phyloP scores from a whole-genome alignment of 2,329 filamentous ascomycete species.

The Aciculosporium take region DNA sequence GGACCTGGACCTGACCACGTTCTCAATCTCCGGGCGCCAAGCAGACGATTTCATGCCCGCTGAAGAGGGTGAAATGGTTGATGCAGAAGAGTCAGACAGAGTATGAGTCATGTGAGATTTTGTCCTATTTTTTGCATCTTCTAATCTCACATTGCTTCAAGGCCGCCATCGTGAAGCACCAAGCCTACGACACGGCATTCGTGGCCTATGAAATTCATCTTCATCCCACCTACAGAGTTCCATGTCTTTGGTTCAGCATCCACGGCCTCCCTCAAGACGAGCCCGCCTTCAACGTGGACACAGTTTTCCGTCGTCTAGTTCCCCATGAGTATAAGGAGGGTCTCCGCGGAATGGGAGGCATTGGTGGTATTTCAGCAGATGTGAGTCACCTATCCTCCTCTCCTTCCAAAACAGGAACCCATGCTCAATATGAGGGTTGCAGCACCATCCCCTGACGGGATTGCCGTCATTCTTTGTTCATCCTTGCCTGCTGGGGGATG shows the following conservation, averaged over 20 bases:
- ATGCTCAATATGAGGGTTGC: slow-evolving; percentile 24
- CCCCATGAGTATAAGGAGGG: slow-evolving; percentile 48
- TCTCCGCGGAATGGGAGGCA: slow-evolving; percentile 45
- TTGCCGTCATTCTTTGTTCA: slow-evolving; percentile 80
- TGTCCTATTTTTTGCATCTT: slow-evolving; percentile 2
- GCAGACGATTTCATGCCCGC: slow-evolving; percentile 10
- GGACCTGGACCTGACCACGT: slow-evolving; percentile 28
- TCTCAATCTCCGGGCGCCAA: slow-evolving; percentile 26
- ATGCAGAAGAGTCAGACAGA: slow-evolving; percentile 37
- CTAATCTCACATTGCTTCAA: slow-evolving; percentile 17
- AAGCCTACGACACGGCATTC: slow-evolving; percentile 24
- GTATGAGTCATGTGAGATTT: slow-evolving; percentile 19
- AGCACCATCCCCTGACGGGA: slow-evolving; percentile 74
- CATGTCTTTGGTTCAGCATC: slow-evolving; percentile 63
- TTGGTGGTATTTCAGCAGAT: slow-evolving; percentile 63
- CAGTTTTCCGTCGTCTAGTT: slow-evolving; percentile 57
- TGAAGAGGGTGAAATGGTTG: slow-evolving; percentile 32
- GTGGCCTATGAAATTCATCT: slow-evolving; percentile 62
- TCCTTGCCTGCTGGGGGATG: slow-evolving; percentile 76
- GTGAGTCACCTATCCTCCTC: slow-evolving; percentile 35
- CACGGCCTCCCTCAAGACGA: slow-evolving; percentile 42
- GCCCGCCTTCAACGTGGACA: slow-evolving; percentile 47
- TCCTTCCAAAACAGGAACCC: not conserved
- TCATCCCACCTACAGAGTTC: slow-evolving; percentile 60
- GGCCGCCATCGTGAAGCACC: slow-evolving; percentile 25